These are phyloP conservation scores for Gossypium longicalyx DNA, from an alignment of 345 rosid species.

Conservation along the genomic window DNA sequence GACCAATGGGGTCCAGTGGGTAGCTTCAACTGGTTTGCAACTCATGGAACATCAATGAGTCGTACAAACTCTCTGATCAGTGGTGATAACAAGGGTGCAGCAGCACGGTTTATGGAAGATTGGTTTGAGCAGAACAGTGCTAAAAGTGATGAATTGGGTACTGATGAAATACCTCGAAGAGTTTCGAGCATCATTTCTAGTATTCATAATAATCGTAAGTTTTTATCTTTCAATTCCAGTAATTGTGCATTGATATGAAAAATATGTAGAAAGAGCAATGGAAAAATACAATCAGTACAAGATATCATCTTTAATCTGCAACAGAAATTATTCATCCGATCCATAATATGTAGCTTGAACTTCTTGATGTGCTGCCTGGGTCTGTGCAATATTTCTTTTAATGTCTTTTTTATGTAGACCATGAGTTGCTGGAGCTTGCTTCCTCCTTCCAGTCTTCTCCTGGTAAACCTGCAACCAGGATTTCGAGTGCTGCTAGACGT, in stretches of 20 bases:
- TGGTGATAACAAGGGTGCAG: slow-evolving; percentile 99
- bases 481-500: slow-evolving; percentile 63
- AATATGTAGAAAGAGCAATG: no score
- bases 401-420: slow-evolving; percentile 42
- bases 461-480: slow-evolving; percentile 64
- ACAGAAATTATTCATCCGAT: background rate
- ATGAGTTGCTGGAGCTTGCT: slow-evolving; percentile 85
- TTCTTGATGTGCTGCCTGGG: slow-evolving; percentile 16
- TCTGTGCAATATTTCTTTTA: background rate
- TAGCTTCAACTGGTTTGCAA: slow-evolving; percentile 97
- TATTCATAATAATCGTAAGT: slow-evolving; percentile 52
- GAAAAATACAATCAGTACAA: background rate
- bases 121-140: slow-evolving; percentile 58
- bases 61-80: slow-evolving; percentile 91
- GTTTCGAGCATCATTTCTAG: slow-evolving; percentile 59
- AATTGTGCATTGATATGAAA: no score
- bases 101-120: slow-evolving; percentile 96
- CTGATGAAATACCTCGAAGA: slow-evolving; percentile 59
- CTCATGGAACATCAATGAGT: slow-evolving; percentile 99
- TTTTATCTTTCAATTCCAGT: background rate
- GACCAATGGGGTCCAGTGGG: slow-evolving; percentile 90
- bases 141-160: slow-evolving; percentile 31
- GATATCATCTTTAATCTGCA: background rate
- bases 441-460: slow-evolving; percentile 72
- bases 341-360: slow-evolving; percentile 9